Base-by-base conservation (phyloP, 768 basidiomycete genomes). In the Asterophora lycoperdoides region DNA sequence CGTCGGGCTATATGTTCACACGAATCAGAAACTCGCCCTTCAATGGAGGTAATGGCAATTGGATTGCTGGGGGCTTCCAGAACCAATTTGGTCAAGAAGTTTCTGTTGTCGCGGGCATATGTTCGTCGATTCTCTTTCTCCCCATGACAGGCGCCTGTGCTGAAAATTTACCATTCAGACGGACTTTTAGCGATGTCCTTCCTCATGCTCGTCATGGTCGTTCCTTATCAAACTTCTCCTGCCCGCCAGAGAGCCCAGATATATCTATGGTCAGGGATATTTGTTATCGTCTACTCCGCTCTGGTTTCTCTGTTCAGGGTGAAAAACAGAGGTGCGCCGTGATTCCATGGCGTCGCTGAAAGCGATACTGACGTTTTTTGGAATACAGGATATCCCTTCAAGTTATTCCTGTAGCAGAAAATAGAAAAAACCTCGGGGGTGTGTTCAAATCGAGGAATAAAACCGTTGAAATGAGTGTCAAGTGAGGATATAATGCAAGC, bases 1-100 rank as follows among this genome's bases (percentile, higher is more conserved):
- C 84, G 17, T 83, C 86, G 8, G 96, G 96, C 7, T 88, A 83
- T 73, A 99, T 99, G 96, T 99, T 95, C 70, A 89, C 88, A 50
- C 87, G 86, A 55, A 99, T 99, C 58, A 84, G 95, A 53, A 77
- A 76, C 28, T 76, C 77, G 40, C 93, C 92, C 2, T 92, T 80
- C 62, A 72, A 70, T 18, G 81, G 80, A 23, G 70, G 72, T 0
- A 75, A 79, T 47, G 83, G 84, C 18, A 71, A 77, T 41, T 93
- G 92, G 87, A 86, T 99, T 59, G 89, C 93, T 8, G 76, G 70
- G 8, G 95, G 95, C 4, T 97, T 84, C 69, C 84, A 86, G 63
- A 92, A 83, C 58, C 93, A 96, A 66, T 89, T 78, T 61, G 95
- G 94, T 6, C 86, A 94, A 65, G 96, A 99, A 71, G 88, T 87